Evolutionary conservation across 2,329 filamentous ascomycete species (phyloP), one percentile per base, ranked within the genome.

Genomic region (Claviceps capensis): DNA sequence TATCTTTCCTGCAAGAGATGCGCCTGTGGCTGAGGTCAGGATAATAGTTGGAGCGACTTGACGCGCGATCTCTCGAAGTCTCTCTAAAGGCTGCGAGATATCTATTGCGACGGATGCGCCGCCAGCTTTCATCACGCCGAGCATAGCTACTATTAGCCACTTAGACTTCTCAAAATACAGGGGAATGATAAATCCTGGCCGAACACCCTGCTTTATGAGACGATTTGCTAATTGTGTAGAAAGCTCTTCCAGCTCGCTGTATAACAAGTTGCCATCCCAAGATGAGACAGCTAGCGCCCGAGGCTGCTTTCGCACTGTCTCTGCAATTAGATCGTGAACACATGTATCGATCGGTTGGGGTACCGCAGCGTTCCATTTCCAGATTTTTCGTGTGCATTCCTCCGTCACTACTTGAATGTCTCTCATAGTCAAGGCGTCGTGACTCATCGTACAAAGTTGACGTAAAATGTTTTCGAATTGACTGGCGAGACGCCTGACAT

Each of bases 121-220:
- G 8, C 73, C 73, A 16, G 72, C 60, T 57, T 75, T 75, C 68
- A 75, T 72, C 50, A 75, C 65, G 8, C 65, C 72, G 7, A 76
- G 59, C 4, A 75, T 67, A 0, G 69, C 68, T 22, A 75, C 64
- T 6, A 68, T 62, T 4, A 72, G 69, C 71, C 70, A 74, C 55
- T 62, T 63, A 34, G 71, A 74, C 58, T 75, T 75, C 57, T 75
- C 71, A 53, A 76, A 75, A 56, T 71, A 74, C n/a, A 76, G 62
- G 2, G 73, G 72, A 16, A 77, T 68, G 9, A 66, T 67, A 42
- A 62, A 65, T n/a, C 71, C 72, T 8, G 64, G 51, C 2, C 53
- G 57, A 38, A 71, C 62, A 16, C 71, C 72, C n/a, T 59, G 56
- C 8, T 59, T 59, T 11, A 61, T 54, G 1, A 77, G 64, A 51